Percentiles rank a stretch among this genome's conserved stretches.
These are phyloP conservation scores for Clavispora santaluciae DNA, from an alignment of 805 yeast genomes.

Conservation along the genomic window DNA sequence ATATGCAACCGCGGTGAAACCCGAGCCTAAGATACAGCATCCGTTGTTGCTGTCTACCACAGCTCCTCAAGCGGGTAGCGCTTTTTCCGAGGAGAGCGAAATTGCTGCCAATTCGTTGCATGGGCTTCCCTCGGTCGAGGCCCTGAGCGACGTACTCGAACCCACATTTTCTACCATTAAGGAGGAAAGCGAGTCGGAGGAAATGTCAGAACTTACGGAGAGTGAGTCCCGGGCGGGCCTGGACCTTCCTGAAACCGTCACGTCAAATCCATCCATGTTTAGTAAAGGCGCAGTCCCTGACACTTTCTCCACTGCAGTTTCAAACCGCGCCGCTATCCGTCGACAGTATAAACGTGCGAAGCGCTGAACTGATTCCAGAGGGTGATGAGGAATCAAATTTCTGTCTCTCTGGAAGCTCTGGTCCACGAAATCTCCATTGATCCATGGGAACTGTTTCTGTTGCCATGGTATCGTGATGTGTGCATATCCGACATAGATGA, in stretches of 20 bases:
- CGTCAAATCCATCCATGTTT: neutral
- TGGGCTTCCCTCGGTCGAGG: neutral
- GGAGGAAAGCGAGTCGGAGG: neutral
- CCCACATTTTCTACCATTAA: neutral
- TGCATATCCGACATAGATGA: slow-evolving; percentile 7
- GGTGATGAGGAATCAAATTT: neutral
- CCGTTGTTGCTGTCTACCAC: no score
- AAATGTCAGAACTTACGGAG: neutral
- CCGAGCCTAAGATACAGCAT: no score
- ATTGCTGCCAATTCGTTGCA: no score
- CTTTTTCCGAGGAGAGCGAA: no score
- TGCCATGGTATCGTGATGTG: slow-evolving; percentile 12
- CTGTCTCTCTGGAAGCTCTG: neutral
- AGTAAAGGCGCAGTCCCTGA: neutral
- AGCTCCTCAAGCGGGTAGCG: no score
- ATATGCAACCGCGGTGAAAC: neutral
- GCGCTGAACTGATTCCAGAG: no score
- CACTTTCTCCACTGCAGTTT: neutral
- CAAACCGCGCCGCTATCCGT: neutral
- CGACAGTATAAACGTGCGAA: neutral
- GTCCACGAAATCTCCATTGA: neutral
- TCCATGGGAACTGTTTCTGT: neutral
- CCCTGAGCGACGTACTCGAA: neutral
- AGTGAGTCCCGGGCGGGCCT: neutral
- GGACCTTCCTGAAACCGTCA: neutral